Conservation (phyloP, 1,284 basidiomycete species). For the Papiliotrema laurentii region DNA sequence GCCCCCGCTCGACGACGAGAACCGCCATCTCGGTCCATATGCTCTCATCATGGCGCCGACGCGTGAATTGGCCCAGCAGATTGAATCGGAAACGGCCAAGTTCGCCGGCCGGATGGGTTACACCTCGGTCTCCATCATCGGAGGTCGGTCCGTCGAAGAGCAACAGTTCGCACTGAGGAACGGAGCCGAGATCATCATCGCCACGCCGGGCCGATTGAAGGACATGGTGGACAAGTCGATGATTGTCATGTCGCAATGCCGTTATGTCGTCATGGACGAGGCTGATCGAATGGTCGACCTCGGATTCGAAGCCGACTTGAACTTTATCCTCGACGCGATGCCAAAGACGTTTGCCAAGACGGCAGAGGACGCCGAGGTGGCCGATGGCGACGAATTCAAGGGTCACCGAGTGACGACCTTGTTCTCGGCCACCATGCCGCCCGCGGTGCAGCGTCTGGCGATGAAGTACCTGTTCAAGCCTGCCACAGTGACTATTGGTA, state of each 20-base stretch:
- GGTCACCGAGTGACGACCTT: conserved; percentile 83
- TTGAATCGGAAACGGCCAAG: conserved; percentile 85
- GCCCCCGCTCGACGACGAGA: conserved; percentile 82
- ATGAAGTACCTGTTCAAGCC: conserved; percentile 89
- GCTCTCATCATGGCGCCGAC: conserved; percentile 92
- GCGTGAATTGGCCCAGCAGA: conserved; percentile 96
- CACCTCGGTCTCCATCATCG: conserved; percentile 93
- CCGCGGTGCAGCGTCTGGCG: conserved; percentile 88
- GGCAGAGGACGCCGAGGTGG: conserved; percentile 57
- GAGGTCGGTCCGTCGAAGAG: conserved; percentile 90
- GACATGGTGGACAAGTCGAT: conserved; percentile 96
- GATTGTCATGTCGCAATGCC: conserved; percentile 90
- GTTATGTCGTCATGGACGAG: conserved; percentile 98
- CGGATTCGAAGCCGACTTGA: conserved; percentile 90
- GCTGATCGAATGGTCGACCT: conserved; percentile 98
- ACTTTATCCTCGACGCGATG: conserved; percentile 89
- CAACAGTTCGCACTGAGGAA: conserved; percentile 94
- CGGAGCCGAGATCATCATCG: conserved; percentile 96
- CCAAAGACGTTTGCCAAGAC: conserved; percentile 81
- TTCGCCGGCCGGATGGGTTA: conserved; percentile 85
- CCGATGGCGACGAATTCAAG: conserved; percentile 50
- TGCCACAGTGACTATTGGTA: conserved; percentile 94
- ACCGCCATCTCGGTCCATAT: conserved; percentile 87
- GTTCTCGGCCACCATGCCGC: conserved; percentile 98
- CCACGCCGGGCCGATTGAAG: conserved; percentile 94